A percentile compares a stretch with the other conserved stretches of the same genome.
phyloP scores from a whole-genome alignment of 164 flowering plant genomes.

The Vitis labrusca region DNA sequence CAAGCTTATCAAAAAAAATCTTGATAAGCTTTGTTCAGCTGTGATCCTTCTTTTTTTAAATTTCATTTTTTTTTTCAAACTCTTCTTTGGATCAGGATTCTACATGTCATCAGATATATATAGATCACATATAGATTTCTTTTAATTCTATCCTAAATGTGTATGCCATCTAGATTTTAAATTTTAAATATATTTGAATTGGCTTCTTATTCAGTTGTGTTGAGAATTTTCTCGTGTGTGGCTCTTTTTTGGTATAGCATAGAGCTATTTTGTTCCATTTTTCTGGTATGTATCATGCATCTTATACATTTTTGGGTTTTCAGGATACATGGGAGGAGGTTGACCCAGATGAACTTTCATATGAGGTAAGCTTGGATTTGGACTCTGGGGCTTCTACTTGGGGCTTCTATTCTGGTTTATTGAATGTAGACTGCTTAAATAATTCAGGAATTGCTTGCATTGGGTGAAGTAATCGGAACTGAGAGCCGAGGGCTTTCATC shows the following conservation, averaged over 20 bases:
- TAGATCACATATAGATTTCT: no score
- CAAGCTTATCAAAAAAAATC: no score
- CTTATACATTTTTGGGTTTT: conserved; percentile 7
- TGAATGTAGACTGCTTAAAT: conserved; percentile 4
- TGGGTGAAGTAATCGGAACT: conserved; percentile 85
- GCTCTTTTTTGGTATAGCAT: neutral
- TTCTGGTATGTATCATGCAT: neutral
- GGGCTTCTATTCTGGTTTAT: neutral
- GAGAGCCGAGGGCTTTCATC: conserved; percentile 93
- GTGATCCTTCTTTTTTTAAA: no score
- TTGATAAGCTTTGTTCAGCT: no score
- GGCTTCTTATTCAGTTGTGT: no score
- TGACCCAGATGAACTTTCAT: conserved; percentile 94
- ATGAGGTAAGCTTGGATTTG: conserved; percentile 55
- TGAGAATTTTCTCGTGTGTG: no score
- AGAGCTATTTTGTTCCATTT: neutral
- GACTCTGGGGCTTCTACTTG: neutral
- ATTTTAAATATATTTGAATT: no score
- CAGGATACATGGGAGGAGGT: conserved; percentile 91
- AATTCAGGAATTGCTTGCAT: conserved; percentile 78
- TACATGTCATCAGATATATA: no score
- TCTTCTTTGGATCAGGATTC: no score
- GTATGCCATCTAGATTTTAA: no score
- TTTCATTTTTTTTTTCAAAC: no score
- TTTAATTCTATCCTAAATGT: no score